A percentile compares a stretch with the other conserved stretches of the same genome.
phyloP scores from a whole-genome alignment of 148 eudicot species.

The Rhododendron vialii region DNA sequence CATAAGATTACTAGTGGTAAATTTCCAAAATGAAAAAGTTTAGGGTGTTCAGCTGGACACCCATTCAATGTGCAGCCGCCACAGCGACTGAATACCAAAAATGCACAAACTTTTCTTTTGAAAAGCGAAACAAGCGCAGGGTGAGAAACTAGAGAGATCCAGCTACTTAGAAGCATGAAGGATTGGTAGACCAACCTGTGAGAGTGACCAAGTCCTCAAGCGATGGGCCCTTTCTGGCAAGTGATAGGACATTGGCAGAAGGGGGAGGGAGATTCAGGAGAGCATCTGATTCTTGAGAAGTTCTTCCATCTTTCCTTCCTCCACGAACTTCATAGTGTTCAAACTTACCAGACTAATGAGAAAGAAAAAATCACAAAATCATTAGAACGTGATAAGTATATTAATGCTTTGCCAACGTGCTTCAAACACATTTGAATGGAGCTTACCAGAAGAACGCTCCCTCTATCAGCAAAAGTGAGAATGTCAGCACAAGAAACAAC shows the following conservation, averaged over 20 bases:
- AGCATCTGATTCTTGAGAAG: slow-evolving; percentile 6
- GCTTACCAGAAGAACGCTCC: slow-evolving; percentile 8
- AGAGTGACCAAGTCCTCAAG: slow-evolving; percentile 4
- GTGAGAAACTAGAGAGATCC: background rate
- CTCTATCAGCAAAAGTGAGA: slow-evolving; percentile 7
- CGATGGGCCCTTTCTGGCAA: background rate
- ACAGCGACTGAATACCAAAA: background rate
- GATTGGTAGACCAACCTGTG: background rate
- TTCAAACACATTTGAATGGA: background rate
- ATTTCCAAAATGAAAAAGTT: no score
- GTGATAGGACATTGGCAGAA: background rate
- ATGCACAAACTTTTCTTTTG: no score
- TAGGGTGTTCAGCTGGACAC: no score
- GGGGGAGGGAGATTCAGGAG: background rate
- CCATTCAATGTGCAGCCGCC: no score
- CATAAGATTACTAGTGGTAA: no score
- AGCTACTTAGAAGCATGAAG: no score
- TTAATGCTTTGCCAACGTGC: background rate
- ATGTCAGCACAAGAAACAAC: slow-evolving; percentile 9
- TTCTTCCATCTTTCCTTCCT: slow-evolving; percentile 9
- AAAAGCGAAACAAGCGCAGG: background rate
- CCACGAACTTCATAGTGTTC: background rate
- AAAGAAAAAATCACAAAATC: background rate
- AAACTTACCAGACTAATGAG: background rate
- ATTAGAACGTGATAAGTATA: background rate